These are phyloP conservation scores for Trametes cingulata DNA, from an alignment of 768 basidiomycete species.

Conservation along the genomic window DNA sequence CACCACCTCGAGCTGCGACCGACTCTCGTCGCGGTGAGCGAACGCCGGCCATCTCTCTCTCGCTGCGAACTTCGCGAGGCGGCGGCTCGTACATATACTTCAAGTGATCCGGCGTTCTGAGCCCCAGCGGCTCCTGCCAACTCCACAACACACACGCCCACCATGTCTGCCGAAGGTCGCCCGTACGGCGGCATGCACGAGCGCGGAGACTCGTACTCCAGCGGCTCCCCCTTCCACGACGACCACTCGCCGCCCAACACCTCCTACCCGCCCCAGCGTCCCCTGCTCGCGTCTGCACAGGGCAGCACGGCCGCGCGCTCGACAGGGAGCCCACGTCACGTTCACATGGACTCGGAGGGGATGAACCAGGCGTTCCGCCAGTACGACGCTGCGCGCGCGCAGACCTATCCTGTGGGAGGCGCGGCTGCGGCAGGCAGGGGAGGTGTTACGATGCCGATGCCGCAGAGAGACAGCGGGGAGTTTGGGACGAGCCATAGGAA, in stretches of 20 bases:
- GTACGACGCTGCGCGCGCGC: conserved; percentile 28
- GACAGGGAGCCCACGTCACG: conserved; percentile 4
- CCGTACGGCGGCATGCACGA: conserved; percentile 18
- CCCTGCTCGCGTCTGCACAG: conserved; percentile 5
- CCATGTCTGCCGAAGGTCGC: conserved; percentile 7
- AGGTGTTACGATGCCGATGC: conserved; percentile 9
- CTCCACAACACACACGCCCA: neutral
- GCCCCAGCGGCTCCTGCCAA: neutral
- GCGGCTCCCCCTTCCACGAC: conserved; percentile 15
- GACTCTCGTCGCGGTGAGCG: neutral
- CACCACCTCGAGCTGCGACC: neutral
- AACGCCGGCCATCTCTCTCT: neutral
- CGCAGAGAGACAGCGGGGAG: conserved; percentile 7
- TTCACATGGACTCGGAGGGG: conserved; percentile 5
- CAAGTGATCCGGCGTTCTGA: neutral
- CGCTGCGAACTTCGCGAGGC: neutral
- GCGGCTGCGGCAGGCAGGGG: neutral
- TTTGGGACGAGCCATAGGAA: conserved; percentile 8
- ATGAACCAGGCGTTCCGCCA: conserved; percentile 18
- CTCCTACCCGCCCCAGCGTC: conserved; percentile 13
- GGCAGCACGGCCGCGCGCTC: neutral
- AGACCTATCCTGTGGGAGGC: conserved; percentile 19
- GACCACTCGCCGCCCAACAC: neutral
- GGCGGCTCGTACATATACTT: neutral
- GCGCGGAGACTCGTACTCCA: conserved; percentile 14